Evolutionary conservation across 345 rosid species (phyloP), one percentile per base, ranked within the genome.

Genomic region (Eucalyptus albens): DNA sequence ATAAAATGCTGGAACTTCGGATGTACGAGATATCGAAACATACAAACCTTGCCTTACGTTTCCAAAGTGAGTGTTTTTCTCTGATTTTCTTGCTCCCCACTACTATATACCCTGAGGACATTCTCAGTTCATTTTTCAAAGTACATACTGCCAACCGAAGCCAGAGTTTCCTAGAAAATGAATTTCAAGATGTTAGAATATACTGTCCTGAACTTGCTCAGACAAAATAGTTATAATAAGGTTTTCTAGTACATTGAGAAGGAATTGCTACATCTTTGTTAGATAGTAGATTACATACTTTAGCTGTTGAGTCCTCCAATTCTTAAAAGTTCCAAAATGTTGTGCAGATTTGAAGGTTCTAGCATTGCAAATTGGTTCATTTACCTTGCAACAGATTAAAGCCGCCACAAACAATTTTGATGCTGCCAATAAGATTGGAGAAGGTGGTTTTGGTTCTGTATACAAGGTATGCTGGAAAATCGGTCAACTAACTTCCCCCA

Each of bases 361-460:
- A 67, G 91, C 88, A 27, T 86, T 91, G 86, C 90, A 87, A 85
- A 91, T 90, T 22, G 89, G 92, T 82, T 89, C 51, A 8, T 91
- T 89, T 77, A 91, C 91, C 89, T 69, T 89, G 31, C 69, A n/a
- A 69, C 88, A 89, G 86, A 91, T 89, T 26, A 89, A 91, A 89
- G 89, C 89, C 22, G 92, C 91, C 56, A 91, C 91, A 3, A 51
- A 65, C 49, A 87, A 91, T 88, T 91, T 91, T 69, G 88, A 83
- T n/a, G 72, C 80, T 5, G 60, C 83, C 9, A 89, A 89, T 29
- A 89, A 91, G 87, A 89, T 91, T 65, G 92, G 92, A 33, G 90
- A 89, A 91, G 92, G 92, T 2, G 92, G 90, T 87, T 89, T 91
- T 87, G 90, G 92, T 51, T 40, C 88, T 50, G 90, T 91, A 1